Conservation (phyloP, 1,139 yeast genomes). For the Geotrichum macrosporum region DNA sequence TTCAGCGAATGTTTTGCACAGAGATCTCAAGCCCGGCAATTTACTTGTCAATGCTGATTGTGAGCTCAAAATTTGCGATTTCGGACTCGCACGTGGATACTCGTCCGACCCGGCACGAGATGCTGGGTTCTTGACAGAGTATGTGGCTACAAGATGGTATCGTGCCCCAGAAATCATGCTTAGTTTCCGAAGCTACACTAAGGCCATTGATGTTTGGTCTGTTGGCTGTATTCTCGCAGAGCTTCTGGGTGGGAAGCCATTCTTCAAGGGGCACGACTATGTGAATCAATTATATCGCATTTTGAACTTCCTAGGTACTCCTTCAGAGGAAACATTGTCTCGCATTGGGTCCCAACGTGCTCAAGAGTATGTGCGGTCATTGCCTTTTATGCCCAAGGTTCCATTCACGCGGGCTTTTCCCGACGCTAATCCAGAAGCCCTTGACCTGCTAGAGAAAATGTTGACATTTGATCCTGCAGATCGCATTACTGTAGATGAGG, state of each 20-base stretch:
- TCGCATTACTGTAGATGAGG: constrained; percentile 84
- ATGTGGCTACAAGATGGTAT: constrained; percentile 98
- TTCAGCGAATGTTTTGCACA: constrained; percentile 89
- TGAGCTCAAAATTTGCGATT: constrained; percentile 92
- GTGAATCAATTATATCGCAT: constrained; percentile 94
- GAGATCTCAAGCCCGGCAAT: constrained; percentile 94
- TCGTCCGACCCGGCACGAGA: constrained; percentile 78
- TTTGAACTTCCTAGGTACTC: constrained; percentile 81
- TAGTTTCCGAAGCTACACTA: constrained; percentile 86
- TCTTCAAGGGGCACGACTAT: constrained; percentile 91
- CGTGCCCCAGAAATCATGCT: too few relatives aligned
- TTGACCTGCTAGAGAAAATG: constrained; percentile 78
- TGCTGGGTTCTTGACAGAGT: constrained; percentile 89
- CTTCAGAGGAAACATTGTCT: constrained; percentile 73
- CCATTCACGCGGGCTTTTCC: constrained; percentile 76
- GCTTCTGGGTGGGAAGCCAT: constrained; percentile 83
- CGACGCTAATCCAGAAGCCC: constrained; percentile 77
- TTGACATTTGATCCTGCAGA: constrained; percentile 81
- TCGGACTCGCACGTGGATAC: constrained; percentile 95
- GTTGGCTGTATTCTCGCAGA: constrained; percentile 97
- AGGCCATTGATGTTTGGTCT: constrained; percentile 96
- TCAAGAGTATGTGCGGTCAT: constrained; percentile 82
- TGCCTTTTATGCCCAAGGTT: constrained; percentile 77
- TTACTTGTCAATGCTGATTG: constrained; percentile 92
- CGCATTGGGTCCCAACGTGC: constrained; percentile 88